Base-by-base conservation (phyloP, 2,329 filamentous ascomycete species). In the Sporothrix variecibatus region DNA sequence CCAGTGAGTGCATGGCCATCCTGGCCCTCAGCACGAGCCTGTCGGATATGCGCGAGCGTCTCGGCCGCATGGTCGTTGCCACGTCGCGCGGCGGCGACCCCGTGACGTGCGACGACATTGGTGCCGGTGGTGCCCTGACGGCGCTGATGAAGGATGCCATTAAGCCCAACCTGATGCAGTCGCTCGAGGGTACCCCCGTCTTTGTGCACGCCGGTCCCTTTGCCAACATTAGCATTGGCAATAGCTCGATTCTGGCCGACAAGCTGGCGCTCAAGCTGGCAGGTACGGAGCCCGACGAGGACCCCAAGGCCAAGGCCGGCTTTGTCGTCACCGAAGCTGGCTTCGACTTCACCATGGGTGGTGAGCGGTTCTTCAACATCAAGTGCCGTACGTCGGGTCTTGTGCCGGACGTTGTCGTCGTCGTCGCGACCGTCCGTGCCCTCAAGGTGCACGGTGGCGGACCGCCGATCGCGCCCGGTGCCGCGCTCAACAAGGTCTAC, bases 361-460 rank as follows among this genome's bases (percentile, higher is more conserved):
- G 96, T 76, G 96, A 99, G 88, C 93, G 96, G 71, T 99, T 99
- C 88, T 98, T 99, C 90, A 98, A 99, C 87, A 98, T 99, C 87
- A 99, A 99, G 88, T 98, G 96, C 86, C 93, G 96, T 75, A 93
- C 94, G 11, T 98, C 95, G 6, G 95, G 95, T 31, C 91, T 99
- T 64, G 90, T 94, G 2, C 96, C 96, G 1, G 96, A 99, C 80
- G 94, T 94, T 1, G 95, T 97, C 7, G 94, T 99, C 62, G 91
- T 99, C 75, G 96, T 99, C 51, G 95, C 96, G 31, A 99, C 96
- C 2, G 93, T 99, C 64, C 92, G 96, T 78, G 96, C 96, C 7
- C 87, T 99, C 77, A 99, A 99, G 88, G 95, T 98, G 3, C 96
- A 99, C 83, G 96, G 96, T 72, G 96, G 95, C 74, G 96, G 95